Percentiles rank a stretch among this genome's conserved stretches.
Conservation (phyloP, 768 basidiomycete genomes). For the Lenzites betulinus region DNA sequence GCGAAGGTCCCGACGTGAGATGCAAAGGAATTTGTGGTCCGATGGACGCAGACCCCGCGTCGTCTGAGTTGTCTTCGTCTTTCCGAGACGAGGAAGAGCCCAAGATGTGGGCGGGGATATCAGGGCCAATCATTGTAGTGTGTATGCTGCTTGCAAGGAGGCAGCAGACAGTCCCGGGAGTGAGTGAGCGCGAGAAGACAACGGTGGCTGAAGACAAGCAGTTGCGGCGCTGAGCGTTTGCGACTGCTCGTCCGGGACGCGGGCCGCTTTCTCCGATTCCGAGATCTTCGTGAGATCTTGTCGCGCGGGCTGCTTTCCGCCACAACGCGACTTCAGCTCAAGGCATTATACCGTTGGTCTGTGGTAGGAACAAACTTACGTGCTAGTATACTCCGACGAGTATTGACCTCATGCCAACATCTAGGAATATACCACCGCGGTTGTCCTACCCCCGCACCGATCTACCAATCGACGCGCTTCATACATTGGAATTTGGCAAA, state of each 20-base stretch:
- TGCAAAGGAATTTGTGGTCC: conserved; percentile 29
- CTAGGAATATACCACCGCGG: too few relatives aligned
- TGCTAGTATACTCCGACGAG: too few relatives aligned
- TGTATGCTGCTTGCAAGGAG: too few relatives aligned
- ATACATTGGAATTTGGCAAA: background rate
- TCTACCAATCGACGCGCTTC: too few relatives aligned
- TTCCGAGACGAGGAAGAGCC: background rate
- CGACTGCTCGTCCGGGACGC: too few relatives aligned
- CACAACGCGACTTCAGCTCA: background rate
- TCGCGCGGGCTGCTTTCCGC: background rate
- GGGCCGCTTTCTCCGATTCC: background rate
- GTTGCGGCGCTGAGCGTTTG: too few relatives aligned
- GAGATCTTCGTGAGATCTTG: background rate
- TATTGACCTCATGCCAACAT: too few relatives aligned
- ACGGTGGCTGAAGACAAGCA: background rate
- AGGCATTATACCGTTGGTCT: background rate
- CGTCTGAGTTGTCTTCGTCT: conserved; percentile 1
- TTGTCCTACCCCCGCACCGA: too few relatives aligned
- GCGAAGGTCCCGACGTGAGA: background rate
- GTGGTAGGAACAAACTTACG: too few relatives aligned
- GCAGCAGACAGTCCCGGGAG: too few relatives aligned
- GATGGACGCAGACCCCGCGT: conserved; percentile 20
- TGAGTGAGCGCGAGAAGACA: too few relatives aligned
- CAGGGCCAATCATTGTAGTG: conserved; percentile 30
- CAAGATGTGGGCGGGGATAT: conserved; percentile 27